Conservation (phyloP, 2,329 filamentous ascomycete species). For the Scedosporium dehoogii region DNA sequence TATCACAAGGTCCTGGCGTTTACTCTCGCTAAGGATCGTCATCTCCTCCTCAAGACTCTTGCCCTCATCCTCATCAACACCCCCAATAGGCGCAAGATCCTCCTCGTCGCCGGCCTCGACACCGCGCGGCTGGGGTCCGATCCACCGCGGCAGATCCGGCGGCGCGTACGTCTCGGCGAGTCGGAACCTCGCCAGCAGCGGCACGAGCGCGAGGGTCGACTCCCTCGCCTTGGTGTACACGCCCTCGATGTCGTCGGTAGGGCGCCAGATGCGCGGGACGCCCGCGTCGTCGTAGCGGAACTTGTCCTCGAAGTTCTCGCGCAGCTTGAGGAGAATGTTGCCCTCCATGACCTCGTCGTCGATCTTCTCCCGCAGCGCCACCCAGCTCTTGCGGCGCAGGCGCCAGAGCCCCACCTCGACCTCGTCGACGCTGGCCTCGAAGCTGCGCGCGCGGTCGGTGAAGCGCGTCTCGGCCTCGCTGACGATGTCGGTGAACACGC, state of each 20-base stretch:
- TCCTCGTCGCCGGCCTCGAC: conserved; percentile 80
- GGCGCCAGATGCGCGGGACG: conserved; percentile 92
- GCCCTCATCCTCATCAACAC: conserved; percentile 87
- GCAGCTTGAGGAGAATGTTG: conserved; percentile 86
- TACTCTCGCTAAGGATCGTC: conserved; percentile 82
- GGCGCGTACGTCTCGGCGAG: conserved; percentile 63
- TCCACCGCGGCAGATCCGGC: conserved; percentile 76
- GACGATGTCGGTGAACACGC: conserved; percentile 71
- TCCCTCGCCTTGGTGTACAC: conserved; percentile 87
- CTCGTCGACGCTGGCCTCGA: conserved; percentile 85
- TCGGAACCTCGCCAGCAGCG: conserved; percentile 76
- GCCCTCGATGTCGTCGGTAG: conserved; percentile 93
- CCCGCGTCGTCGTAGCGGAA: conserved; percentile 95
- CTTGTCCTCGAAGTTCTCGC: conserved; percentile 98
- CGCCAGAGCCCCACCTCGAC: conserved; percentile 90
- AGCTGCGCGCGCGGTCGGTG: conserved; percentile 79
- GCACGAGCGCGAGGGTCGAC: conserved; percentile 83
- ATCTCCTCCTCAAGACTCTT: conserved; percentile 95
- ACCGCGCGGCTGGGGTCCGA: conserved; percentile 66
- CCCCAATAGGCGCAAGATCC: conserved; percentile 78
- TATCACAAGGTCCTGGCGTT: conserved; percentile 82
- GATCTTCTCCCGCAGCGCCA: conserved; percentile 77
- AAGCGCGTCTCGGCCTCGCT: conserved; percentile 79
- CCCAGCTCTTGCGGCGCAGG: conserved; percentile 88
- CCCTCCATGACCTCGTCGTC: conserved; percentile 98